Evolutionary conservation across 208 protist genomes (phyloP).

Genomic region (Balamuthia mandrillaris): DNA sequence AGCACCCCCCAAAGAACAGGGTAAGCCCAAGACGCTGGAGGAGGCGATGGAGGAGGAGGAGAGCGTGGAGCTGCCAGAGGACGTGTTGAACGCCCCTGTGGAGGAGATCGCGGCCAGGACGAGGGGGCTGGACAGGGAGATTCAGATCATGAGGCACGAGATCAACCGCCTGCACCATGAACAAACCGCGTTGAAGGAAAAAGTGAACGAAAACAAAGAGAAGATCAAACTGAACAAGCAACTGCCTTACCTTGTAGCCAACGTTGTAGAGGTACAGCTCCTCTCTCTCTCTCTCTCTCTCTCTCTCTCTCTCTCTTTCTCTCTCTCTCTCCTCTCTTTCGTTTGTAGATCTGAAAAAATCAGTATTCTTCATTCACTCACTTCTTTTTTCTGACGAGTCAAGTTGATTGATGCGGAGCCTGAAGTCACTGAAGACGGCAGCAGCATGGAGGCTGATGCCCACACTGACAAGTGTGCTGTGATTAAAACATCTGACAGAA

Average conservation of each 20-base stretch:
- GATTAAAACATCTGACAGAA: slow-evolving; percentile 97
- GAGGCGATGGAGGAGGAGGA: slow-evolving; percentile 36
- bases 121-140: slow-evolving; percentile 78
- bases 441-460: slow-evolving; percentile 49
- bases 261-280: slow-evolving; percentile 82
- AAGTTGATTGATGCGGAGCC: slow-evolving; percentile 36
- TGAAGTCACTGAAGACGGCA: slow-evolving; percentile 43
- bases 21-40: slow-evolving; percentile 39
- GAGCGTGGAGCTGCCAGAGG: slow-evolving; percentile 1
- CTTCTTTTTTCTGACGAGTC: background rate
- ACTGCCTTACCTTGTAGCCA: slow-evolving; percentile 88
- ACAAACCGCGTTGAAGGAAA: slow-evolving; percentile 61
- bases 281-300: background rate
- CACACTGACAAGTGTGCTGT: slow-evolving; percentile 90
- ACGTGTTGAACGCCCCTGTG: slow-evolving; percentile 25
- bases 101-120: slow-evolving; percentile 68
- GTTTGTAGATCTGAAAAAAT: background rate
- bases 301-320: too few relatives aligned
- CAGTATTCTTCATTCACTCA: background rate
- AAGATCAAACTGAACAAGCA: slow-evolving; percentile 91
- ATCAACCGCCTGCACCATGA: slow-evolving; percentile 72
- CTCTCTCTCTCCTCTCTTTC: background rate
- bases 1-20: too few relatives aligned
- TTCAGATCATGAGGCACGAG: slow-evolving; percentile 64
- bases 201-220: slow-evolving; percentile 82